Evolutionary conservation across 2,329 filamentous ascomycete genomes (phyloP).

Genomic region (Spiromastix sp.): DNA sequence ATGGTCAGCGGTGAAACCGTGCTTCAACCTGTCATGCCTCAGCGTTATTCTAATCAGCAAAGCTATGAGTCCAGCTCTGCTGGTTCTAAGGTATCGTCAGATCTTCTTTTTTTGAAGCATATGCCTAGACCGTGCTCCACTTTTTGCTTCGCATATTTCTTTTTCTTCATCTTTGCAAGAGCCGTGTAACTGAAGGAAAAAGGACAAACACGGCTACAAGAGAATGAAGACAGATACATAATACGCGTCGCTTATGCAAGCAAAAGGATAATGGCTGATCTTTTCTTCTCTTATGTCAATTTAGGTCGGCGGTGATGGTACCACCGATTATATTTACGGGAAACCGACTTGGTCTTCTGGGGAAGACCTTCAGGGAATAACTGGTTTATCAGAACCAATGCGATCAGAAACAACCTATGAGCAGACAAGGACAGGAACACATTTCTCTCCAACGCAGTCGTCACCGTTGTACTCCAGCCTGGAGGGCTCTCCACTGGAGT

Average conservation of each 20-base stretch:
- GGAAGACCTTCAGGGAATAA: constrained; percentile 25
- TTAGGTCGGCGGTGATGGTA: no score
- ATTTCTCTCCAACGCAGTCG: background rate
- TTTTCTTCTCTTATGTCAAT: no score
- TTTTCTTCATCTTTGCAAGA: background rate
- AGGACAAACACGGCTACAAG: no score
- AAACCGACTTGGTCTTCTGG: constrained; percentile 15
- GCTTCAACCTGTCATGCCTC: background rate
- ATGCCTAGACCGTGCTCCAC: background rate
- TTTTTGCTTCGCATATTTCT: background rate
- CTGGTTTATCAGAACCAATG: constrained; percentile 10
- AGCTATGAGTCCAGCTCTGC: background rate
- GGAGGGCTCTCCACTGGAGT: background rate
- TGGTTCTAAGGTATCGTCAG: background rate
- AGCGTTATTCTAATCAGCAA: background rate
- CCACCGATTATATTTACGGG: constrained; percentile 1
- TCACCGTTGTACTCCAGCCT: background rate
- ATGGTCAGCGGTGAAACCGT: background rate
- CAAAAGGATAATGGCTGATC: no score
- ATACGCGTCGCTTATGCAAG: no score
- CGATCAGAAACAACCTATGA: background rate
- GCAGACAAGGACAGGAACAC: background rate
- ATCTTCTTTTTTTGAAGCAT: no score
- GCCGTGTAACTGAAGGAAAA: no score
- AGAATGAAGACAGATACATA: no score